Evolutionary conservation across 108 stramenopile genomes (phyloP).

Genomic region (Pseudonitzschia delicatissima): DNA sequence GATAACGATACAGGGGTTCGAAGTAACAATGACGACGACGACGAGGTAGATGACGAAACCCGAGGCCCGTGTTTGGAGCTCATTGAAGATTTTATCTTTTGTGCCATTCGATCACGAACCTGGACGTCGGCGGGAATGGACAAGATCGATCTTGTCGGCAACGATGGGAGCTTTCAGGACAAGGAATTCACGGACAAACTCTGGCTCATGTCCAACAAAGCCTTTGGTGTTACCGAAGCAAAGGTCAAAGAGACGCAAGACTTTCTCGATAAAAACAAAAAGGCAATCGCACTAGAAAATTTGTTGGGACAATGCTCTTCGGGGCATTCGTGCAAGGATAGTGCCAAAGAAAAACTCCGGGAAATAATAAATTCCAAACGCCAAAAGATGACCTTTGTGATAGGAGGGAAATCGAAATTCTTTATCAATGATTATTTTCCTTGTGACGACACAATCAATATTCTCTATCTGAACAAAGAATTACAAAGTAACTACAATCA

Average conservation of each 20-base stretch:
- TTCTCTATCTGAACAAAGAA: no score
- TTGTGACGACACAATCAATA: no score
- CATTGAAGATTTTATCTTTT: slow-evolving; percentile 45
- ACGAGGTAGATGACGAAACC: background rate
- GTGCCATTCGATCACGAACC: slow-evolving; percentile 73
- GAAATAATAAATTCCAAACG: no score
- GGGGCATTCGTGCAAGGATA: slow-evolving; percentile 52
- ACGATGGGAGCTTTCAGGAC: background rate
- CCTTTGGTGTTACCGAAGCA: slow-evolving; percentile 14
- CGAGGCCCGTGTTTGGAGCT: slow-evolving; percentile 46
- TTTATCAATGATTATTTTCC: no score
- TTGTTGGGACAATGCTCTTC: slow-evolving; percentile 53
- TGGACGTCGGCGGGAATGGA: slow-evolving; percentile 82
- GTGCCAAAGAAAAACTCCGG: slow-evolving; percentile 20
- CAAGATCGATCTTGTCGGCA: slow-evolving; percentile 30
- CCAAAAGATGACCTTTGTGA: no score
- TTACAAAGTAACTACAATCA: no score
- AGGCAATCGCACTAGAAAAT: slow-evolving; percentile 49
- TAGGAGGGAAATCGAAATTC: no score
- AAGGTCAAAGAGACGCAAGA: slow-evolving; percentile 24
- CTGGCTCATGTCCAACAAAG: slow-evolving; percentile 20
- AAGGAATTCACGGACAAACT: slow-evolving; percentile 7
- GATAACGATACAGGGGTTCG: background rate
- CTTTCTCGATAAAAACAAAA: slow-evolving; percentile 12
- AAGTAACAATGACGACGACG: slow-evolving; percentile 9